Base-by-base conservation (phyloP, 305 asterid genomes). In the Fraxinus greggii region DNA sequence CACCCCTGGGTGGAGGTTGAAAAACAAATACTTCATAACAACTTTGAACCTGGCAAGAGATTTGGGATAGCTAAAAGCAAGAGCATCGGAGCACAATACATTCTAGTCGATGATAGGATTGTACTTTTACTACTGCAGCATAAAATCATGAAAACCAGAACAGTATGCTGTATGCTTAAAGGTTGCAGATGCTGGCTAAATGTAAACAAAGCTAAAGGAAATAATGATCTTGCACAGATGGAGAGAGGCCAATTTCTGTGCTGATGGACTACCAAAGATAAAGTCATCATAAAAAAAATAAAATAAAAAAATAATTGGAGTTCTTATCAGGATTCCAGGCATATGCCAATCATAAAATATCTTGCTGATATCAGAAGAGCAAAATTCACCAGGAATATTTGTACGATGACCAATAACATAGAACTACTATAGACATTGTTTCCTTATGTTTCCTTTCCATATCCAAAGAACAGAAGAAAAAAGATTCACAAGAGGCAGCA, bases 391-490 rank as follows among this genome's bases (percentile, higher is more conserved):
- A 26, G 33, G 33, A 65, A 13, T 24, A 65, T 63, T 6, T 54
- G 12, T 56, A 56, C 9, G 73, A 9, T 1, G 8, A 26, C 33
- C 35, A 65, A 26, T 65, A 26, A 26, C 17, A 6, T 26, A 65
- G 73, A 65, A 9, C n/a, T 24, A 65, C 35, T 65, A 10, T 3
- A 9, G 13, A 10, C 32, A 26, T 26, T 65, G 73, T 65, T 65
- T 65, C 73, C 73, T 26, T 23, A 10, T 65, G 73, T 65, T 65
- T 65, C 73, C 73, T 26, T 23, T 65, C 73, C 35, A 9, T 65
- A 65, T 65, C 72, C 73, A 65, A 26, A 65, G 73, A 65, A 65
- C n/a, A 65, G 32, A 65, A 65, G 72, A 63, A 9, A 63, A 63
- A 61, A 26, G 72, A 10, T 63, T 63, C 32, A 63, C 33, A 63